Base-by-base conservation (phyloP, 2,329 filamentous ascomycete genomes). In the Cladobotryum mycophilum region DNA sequence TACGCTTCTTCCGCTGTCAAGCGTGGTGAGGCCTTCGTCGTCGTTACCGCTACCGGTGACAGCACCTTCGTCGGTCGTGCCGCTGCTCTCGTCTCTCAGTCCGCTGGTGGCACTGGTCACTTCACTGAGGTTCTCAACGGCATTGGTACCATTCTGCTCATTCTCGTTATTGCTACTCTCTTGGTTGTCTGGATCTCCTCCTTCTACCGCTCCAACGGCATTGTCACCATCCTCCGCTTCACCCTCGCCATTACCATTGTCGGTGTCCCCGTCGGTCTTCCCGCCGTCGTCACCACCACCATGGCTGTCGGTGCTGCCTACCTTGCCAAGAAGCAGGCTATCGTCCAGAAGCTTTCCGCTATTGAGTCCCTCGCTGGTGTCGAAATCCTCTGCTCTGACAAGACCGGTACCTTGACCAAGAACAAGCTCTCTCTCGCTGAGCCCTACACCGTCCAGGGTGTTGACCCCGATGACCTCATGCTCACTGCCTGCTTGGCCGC, bases 221-320 rank as follows among this genome's bases (percentile, higher is more conserved):
- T 93, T 56, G 83, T 91, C 56, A 71, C 72, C 5, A 95, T 95
- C 53, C 82, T 95, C 44, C 79, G 87, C 58, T 93, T 89, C 74
- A 93, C 89, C 49, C 79, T 95, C 41, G 89, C 87, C 58, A 91
- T 95, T 62, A 93, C 88, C 61, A 92, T 95, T 58, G 88, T 95
- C 55, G 89, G 89, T 80, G 89, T 95, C 22, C 89, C 89, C 49
- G 89, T 95, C 71, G 89, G 89, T 84, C 88, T 95, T 58, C 89
- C 89, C 54, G 89, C 88, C 61, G 89, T 95, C 74, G 89, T 95
- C 54, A 95, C 90, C 62, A 95, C 89, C 61, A 95, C 89, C 66
- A 93, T 95, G 89, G 89, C 89, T 67, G 89, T 95, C 68, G 89
- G 89, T 75, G 89, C 89, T 58, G 87, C 89, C 56, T 93, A 93